Percentiles rank a stretch among this genome's conserved stretches.
phyloP scores from a whole-genome alignment of 768 basidiomycete species.

The Mycena amicta region DNA sequence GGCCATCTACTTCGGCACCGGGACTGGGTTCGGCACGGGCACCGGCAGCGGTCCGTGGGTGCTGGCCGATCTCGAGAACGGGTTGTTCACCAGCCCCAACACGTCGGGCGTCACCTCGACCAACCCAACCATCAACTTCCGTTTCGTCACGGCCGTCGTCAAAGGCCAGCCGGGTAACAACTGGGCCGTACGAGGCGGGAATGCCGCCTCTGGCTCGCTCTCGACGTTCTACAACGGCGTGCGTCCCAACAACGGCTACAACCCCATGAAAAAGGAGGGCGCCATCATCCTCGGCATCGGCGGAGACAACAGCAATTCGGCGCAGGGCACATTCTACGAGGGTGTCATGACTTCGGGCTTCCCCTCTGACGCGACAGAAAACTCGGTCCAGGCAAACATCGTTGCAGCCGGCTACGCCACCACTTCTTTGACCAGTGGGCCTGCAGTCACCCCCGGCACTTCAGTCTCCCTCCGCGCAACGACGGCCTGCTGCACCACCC shows the following conservation, averaged over 20 bases:
- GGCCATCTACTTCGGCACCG: too few relatives aligned
- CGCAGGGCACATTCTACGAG: constrained; percentile 12
- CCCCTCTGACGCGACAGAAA: too few relatives aligned
- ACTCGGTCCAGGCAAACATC: too few relatives aligned
- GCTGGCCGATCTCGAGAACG: constrained; percentile 11
- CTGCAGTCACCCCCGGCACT: constrained; percentile 10
- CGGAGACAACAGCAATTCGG: constrained; percentile 8
- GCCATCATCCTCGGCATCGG: too few relatives aligned
- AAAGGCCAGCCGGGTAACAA: constrained; percentile 14
- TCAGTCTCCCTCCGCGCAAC: constrained; percentile 6
- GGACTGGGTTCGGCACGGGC: constrained; percentile 6
- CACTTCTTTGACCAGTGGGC: constrained; percentile 11
- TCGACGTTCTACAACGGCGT: too few relatives aligned
- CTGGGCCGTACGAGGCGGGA: constrained; percentile 7
- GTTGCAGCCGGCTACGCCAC: constrained; percentile 13
- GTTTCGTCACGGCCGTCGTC: constrained; percentile 17
- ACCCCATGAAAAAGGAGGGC: constrained; percentile 21
- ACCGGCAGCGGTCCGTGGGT: constrained; percentile 17
- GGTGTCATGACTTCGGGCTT: constrained; percentile 15
- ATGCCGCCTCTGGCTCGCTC: too few relatives aligned
- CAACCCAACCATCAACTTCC: constrained; percentile 12
- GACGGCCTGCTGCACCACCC: constrained; percentile 8
- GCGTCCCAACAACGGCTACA: constrained; percentile 11
- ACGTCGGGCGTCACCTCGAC: constrained; percentile 6
- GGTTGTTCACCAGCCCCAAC: not conserved